Evolutionary conservation across 73 alveolate species (phyloP).

Genomic region (Diophrys sp.): DNA sequence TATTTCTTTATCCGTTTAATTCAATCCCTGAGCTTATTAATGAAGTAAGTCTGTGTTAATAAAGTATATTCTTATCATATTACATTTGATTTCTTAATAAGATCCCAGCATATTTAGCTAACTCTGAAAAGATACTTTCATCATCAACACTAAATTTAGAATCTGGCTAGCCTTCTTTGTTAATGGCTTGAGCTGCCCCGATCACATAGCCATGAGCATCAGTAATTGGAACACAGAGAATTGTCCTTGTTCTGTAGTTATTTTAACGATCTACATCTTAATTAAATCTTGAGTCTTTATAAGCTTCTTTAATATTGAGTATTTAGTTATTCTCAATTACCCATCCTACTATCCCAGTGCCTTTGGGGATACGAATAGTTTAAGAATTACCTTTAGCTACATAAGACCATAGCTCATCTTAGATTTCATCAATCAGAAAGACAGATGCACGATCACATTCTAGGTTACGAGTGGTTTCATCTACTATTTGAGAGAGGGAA

Average conservation of each 20-base stretch:
- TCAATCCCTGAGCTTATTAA: constrained; percentile 13
- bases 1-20: not conserved
- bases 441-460: constrained; percentile 75
- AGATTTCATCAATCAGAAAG: constrained; percentile 57
- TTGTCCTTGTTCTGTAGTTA: constrained; percentile 57
- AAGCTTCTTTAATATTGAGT: constrained; percentile 66
- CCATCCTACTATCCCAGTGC: constrained; percentile 65
- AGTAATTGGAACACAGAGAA: constrained; percentile 64
- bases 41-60: constrained; percentile 27
- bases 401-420: constrained; percentile 66
- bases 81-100: constrained; percentile 22
- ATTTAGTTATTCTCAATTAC: constrained; percentile 45
- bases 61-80: constrained; percentile 15
- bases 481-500: constrained; percentile 26
- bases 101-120: constrained; percentile 45
- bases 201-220: constrained; percentile 44
- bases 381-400: constrained; percentile 58
- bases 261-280: constrained; percentile 55
- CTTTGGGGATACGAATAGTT: constrained; percentile 55
- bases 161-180: constrained; percentile 3
- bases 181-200: constrained; percentile 23
- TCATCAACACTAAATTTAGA: constrained; percentile 39
- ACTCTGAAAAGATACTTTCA: constrained; percentile 48
- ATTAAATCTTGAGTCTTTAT: constrained; percentile 63
- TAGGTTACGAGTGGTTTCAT: constrained; percentile 29